Evolutionary conservation across 768 basidiomycete species (phyloP), one percentile per base, ranked within the genome.

Genomic region (Tubosaeta sp.): DNA sequence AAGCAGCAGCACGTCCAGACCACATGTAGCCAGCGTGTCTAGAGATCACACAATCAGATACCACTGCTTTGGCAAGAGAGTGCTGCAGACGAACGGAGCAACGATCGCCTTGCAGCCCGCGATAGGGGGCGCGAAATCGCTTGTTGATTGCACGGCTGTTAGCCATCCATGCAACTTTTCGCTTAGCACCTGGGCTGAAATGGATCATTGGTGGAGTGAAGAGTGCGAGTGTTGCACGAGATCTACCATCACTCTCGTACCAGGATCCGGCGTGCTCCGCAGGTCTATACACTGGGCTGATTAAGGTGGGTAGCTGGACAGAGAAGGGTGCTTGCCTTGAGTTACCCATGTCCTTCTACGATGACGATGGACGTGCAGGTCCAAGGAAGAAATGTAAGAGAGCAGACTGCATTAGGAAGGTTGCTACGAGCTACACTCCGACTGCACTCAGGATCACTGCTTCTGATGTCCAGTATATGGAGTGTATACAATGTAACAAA

Each of bases 1-100:
- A 98, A 3, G 93, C 95, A 3, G 96, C 95, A 1, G 94, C 78
- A 5, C 83, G 84, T 19, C 96, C 96, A 48, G 94, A 96, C 70
- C 96, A 98, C 5, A 84, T 79, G 71, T 94, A 97, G 6, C 96
- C 96, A 2, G 96, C 96, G 68, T 99, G 96, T 10, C 94, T 97
- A 65, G 21, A 35, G 10, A 60, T 35, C 9, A 31, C 18, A 21
- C 12, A 9, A 32, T 63, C 27, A 65, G 54, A 46, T 29, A 29
- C 14, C 12, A 45, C 30, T 16, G 42, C 31, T 13, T 29, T 18
- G 35, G 24, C 11, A 44, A 36, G 52, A 43, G 14, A 31, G 18
- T 24, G 25, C 30, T 43, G 48, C 27, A 39, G 36, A 76, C 91
- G 59, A 61, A 97, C 94, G 96, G 96, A 18, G 89, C 94, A 40